Conservation (phyloP, 805 yeast species). For the Metschnikowia continentalis region DNA sequence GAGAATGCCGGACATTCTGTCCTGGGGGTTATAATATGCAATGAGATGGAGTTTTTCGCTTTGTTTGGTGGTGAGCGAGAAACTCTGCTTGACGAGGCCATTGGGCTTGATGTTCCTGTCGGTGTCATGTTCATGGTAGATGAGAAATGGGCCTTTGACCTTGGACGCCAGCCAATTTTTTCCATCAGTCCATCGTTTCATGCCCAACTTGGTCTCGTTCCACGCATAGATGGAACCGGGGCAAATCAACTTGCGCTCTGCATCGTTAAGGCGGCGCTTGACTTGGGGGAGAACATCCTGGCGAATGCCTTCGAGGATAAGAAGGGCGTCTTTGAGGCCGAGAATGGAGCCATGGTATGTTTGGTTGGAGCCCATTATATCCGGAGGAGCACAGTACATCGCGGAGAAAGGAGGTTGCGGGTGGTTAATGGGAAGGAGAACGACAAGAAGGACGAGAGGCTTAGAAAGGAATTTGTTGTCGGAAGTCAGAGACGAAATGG, state of each 20-base stretch:
- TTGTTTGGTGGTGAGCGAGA: conserved; percentile 50
- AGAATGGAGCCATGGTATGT: conserved; percentile 60
- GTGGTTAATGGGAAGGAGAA: not conserved
- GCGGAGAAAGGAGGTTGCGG: not conserved
- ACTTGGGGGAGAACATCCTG: conserved; percentile 54
- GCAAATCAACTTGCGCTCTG: conserved; percentile 49
- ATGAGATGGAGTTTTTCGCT: conserved; percentile 58
- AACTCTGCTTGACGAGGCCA: conserved; percentile 64
- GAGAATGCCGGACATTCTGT: conserved; percentile 17
- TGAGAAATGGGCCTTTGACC: conserved; percentile 57
- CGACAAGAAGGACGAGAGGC: no score
- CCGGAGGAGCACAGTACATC: conserved; percentile 3
- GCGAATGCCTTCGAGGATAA: conserved; percentile 63
- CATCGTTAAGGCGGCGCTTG: conserved; percentile 52
- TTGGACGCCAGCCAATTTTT: conserved; percentile 69
- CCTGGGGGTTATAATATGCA: conserved; percentile 36
- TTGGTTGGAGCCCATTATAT: conserved; percentile 22
- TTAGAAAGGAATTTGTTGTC: not conserved
- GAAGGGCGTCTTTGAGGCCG: conserved; percentile 57
- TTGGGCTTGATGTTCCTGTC: conserved; percentile 29
- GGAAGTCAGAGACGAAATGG: not conserved
- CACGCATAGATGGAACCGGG: conserved; percentile 65
- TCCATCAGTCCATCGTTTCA: conserved; percentile 80
- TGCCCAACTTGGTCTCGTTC: conserved; percentile 68
- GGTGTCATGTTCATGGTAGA: conserved; percentile 57